Base-by-base conservation (phyloP, 2,329 filamentous ascomycete genomes). In the Hypoxylon sp. region DNA sequence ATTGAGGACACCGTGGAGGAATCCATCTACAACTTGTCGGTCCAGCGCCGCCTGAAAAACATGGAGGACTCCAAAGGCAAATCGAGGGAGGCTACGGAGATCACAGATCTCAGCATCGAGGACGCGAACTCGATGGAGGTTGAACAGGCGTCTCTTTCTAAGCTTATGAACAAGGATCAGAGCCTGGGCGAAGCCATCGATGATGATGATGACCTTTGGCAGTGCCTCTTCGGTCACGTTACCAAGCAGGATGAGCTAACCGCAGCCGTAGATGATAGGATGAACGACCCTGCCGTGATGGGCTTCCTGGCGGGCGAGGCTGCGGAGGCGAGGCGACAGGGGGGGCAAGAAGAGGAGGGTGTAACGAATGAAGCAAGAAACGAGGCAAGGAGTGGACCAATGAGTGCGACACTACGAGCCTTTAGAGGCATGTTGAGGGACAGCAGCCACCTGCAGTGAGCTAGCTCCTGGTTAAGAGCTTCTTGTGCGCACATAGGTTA, bases 1-100 rank as follows among this genome's bases (percentile, higher is more conserved):
- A 87, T 97, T n/a, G 88, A 91, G 14, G 92, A 91, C 54, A 97
- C 95, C 0, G 93, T 98, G 0, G 96, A 99, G 75, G 91, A 97
- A 80, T 91, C 91, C 1, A 96, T 98, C 67, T 94, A 98, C 79
- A 88, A 94, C 63, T 86, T 97, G 32, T 96, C 93, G 0, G 93
- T 97, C 1, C 84, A 86, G 64, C 86, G 94, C 27, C 89, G 95
- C 2, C 81, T 97, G 71, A 88, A 90, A 60, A 93, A 97, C 74
- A 91, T 97, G 76, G 85, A 84, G 1, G 81, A 61, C 78, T 71
- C 67, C 25, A 75, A 78, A 52, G 71, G 72, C 14, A 76, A 83
- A 67, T 78, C 76, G 8, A 82, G 79, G 47, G 81, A 80, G 59
- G 73, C 76, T 2, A 80, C 77, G 0, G 81, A 85, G 74, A 67